phyloP scores from a whole-genome alignment of 1,284 basidiomycete species.

The Trichosporon sp. region DNA sequence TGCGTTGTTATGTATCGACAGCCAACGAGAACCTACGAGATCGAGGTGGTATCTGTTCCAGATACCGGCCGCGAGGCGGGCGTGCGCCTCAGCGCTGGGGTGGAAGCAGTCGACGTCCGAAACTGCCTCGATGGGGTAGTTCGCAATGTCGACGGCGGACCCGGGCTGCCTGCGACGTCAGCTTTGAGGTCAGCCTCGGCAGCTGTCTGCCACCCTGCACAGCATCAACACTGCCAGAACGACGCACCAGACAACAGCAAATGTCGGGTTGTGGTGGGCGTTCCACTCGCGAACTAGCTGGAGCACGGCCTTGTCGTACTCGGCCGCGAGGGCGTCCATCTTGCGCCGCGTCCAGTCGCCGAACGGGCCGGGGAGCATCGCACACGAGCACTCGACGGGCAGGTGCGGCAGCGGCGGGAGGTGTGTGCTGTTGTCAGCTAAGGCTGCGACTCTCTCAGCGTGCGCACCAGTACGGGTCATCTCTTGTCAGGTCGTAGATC shows the following conservation, averaged over 20 bases:
- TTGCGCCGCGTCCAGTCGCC: conserved; percentile 42
- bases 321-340: conserved; percentile 46
- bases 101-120: conserved; percentile 51
- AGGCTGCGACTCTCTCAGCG: neutral
- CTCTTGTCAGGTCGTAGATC: conserved; percentile 42
- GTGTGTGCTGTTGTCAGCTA: conserved; percentile 20
- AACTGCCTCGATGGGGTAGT: conserved; percentile 46
- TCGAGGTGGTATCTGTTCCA: conserved; percentile 44
- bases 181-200: neutral
- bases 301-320: conserved; percentile 43
- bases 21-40: neutral
- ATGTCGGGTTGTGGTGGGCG: conserved; percentile 30
- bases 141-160: conserved; percentile 38
- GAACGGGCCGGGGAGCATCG: conserved; percentile 38
- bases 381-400: conserved; percentile 44
- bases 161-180: conserved; percentile 44
- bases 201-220: neutral
- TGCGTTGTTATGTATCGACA: conserved; percentile 11
- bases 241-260: conserved; percentile 41
- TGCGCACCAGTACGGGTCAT: conserved; percentile 43
- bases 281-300: conserved; percentile 41
- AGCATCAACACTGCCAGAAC: neutral
- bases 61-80: conserved; percentile 45
- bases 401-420: conserved; percentile 36
- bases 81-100: conserved; percentile 44